These are phyloP conservation scores for Puccinia novopanici DNA, from an alignment of 1,284 basidiomycete species.

Conservation along the genomic window DNA sequence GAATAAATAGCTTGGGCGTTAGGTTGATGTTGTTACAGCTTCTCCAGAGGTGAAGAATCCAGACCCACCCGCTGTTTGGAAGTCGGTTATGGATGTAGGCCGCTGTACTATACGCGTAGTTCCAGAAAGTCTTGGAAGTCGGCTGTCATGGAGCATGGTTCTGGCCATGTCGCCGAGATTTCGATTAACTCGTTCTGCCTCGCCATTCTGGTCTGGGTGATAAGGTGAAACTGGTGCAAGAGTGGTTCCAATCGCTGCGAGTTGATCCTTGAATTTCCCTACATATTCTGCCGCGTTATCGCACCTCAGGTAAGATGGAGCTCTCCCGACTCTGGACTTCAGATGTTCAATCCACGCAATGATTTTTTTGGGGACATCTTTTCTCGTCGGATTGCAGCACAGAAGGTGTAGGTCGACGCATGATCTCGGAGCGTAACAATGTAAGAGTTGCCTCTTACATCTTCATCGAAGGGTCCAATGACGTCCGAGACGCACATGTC, in stretches of 20 bases:
- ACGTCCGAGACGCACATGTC: conserved; percentile 6
- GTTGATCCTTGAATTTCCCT: background rate
- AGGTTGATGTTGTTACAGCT: no score
- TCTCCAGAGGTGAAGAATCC: no score
- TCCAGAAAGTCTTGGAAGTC: no score
- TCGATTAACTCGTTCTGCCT: background rate
- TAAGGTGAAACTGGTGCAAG: conserved; percentile 3
- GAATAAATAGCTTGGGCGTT: no score
- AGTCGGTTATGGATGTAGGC: no score
- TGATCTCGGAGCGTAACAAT: background rate
- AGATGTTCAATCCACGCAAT: background rate
- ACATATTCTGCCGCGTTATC: no score
- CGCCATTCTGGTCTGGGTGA: conserved; percentile 16
- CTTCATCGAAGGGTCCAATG: background rate
- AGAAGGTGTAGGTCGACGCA: no score
- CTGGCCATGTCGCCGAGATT: conserved; percentile 12
- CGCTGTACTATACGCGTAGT: no score
- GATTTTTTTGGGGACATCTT: background rate
- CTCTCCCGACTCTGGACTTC: background rate
- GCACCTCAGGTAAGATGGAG: background rate
- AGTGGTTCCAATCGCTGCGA: background rate
- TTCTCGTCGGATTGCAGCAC: no score
- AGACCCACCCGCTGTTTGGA: no score
- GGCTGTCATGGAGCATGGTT: background rate
- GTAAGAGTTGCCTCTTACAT: background rate